Percentiles rank a stretch among this genome's conserved stretches.
Conservation (phyloP, 1,284 basidiomycete species). For the Athelia sp. region DNA sequence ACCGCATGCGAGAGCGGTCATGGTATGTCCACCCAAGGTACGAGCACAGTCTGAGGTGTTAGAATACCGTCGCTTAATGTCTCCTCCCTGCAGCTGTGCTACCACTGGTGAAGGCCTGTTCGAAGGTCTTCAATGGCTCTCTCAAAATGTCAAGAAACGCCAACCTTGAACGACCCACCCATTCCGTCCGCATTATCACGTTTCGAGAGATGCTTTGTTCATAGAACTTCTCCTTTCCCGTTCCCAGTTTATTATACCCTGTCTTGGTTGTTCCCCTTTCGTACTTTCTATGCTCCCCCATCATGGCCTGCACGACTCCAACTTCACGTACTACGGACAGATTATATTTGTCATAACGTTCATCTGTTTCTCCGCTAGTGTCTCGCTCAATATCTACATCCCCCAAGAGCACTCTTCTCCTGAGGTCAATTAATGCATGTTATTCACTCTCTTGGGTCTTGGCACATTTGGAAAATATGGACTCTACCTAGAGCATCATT, state of each 20-base stretch:
- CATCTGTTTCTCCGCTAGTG: slow-evolving; percentile 5
- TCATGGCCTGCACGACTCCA: slow-evolving; percentile 32
- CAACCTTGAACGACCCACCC: slow-evolving; percentile 44
- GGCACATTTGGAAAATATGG: too few relatives aligned
- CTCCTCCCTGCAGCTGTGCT: slow-evolving; percentile 67
- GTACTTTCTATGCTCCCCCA: slow-evolving; percentile 15
- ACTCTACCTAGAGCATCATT: too few relatives aligned
- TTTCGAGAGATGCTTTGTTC: not conserved
- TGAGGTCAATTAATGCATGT: too few relatives aligned
- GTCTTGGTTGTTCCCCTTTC: slow-evolving; percentile 16
- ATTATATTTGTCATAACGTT: slow-evolving; percentile 9
- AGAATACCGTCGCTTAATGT: not conserved
- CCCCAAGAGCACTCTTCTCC: not conserved
- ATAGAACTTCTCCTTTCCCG: slow-evolving; percentile 6
- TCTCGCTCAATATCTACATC: not conserved
- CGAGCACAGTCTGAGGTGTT: slow-evolving; percentile 22
- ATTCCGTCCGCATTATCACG: slow-evolving; percentile 2
- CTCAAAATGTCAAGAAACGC: slow-evolving; percentile 92
- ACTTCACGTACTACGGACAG: slow-evolving; percentile 1
- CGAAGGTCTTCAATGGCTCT: slow-evolving; percentile 94
- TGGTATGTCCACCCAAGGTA: slow-evolving; percentile 99
- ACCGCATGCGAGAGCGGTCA: slow-evolving; percentile 93
- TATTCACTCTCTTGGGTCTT: too few relatives aligned
- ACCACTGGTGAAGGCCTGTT: slow-evolving; percentile 94
- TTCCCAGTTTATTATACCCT: slow-evolving; percentile 17